Evolutionary conservation across 805 yeast species (phyloP).

Genomic region (Hanseniaspora clermontiae): DNA sequence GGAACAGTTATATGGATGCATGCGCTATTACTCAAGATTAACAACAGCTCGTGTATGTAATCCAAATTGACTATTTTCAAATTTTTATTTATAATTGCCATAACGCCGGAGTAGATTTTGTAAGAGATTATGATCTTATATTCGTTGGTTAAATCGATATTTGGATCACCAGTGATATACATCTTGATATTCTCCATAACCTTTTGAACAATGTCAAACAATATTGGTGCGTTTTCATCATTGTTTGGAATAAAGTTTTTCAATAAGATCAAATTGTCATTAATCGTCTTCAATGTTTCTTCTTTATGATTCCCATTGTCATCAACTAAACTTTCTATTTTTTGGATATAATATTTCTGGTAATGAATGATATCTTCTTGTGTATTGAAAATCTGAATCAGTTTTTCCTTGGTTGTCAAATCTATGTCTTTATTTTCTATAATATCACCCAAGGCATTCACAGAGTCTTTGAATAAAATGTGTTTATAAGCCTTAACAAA

Average conservation of each 20-base stretch:
- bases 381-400: background rate
- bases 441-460: background rate
- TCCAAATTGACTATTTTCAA: background rate
- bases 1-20: conserved; percentile 12
- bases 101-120: conserved; percentile 4
- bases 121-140: background rate
- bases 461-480: background rate
- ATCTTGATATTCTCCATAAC: background rate
- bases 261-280: background rate
- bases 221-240: background rate
- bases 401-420: background rate
- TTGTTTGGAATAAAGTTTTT: background rate
- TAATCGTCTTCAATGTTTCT: background rate
- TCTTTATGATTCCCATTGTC: background rate
- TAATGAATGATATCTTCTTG: background rate
- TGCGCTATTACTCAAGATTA: conserved; percentile 8
- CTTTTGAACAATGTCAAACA: background rate
- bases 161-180: conserved; percentile 12
- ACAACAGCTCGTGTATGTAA: background rate
- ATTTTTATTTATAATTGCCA: background rate
- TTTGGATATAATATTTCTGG: background rate
- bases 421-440: background rate
- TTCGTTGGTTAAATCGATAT: background rate
- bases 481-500: background rate
- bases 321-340: background rate